Evolutionary conservation across 345 rosid genomes (phyloP).

Genomic region (Angophora floribunda): DNA sequence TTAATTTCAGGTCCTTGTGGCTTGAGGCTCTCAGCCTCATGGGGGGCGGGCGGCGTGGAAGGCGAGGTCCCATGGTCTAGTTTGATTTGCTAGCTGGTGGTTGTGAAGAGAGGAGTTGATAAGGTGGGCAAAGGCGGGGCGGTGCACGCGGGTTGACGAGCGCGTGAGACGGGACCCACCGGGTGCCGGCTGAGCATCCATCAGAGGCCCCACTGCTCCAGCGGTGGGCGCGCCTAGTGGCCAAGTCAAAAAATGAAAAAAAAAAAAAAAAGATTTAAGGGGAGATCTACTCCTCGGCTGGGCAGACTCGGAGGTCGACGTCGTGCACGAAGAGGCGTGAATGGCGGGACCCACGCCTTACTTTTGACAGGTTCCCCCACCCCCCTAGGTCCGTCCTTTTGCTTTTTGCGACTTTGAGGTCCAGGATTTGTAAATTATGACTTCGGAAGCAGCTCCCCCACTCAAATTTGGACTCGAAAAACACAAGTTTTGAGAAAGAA

Average conservation of each 20-base stretch:
- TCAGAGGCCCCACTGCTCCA: neutral
- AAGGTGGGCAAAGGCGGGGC: neutral
- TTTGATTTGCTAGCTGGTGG: neutral
- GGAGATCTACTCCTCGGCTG: neutral
- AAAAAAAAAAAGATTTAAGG: neutral
- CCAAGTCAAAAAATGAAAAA: neutral
- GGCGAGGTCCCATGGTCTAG: neutral
- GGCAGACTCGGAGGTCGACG: neutral
- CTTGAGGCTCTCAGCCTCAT: neutral
- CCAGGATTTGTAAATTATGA: neutral
- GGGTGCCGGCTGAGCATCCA: neutral
- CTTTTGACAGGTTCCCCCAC: neutral
- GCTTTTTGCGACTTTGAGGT: neutral
- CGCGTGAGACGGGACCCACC: neutral
- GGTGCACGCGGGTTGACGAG: neutral
- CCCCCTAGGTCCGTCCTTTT: neutral
- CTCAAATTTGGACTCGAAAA: neutral
- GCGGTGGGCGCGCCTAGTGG: neutral
- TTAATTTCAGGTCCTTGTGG: neutral
- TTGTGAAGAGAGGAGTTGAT: neutral
- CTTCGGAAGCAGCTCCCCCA: neutral
- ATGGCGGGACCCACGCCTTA: neutral
- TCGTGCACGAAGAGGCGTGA: neutral
- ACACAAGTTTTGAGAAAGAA: neutral
- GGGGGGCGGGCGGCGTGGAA: neutral